phyloP scores from a whole-genome alignment of 1,284 basidiomycete genomes.

The Leccinum holopus region DNA sequence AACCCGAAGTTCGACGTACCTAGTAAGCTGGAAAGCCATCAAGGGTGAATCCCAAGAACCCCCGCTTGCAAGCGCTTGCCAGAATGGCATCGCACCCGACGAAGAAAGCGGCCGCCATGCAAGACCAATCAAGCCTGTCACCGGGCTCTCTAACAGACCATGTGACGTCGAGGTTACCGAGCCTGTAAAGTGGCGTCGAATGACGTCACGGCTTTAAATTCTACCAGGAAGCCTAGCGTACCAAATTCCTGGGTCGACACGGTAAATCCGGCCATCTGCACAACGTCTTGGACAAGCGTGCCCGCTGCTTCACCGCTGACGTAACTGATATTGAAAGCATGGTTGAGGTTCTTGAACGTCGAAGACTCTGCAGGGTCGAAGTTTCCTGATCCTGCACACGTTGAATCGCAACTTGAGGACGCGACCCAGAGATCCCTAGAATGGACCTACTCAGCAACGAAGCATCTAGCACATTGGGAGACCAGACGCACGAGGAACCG shows the following conservation, averaged over 20 bases:
- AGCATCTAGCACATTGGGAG: background rate
- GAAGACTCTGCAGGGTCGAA: constrained; percentile 29
- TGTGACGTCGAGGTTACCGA: constrained; percentile 24
- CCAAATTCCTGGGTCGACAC: constrained; percentile 45
- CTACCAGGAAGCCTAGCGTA: background rate
- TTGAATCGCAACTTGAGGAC: constrained; percentile 18
- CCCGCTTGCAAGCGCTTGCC: constrained; percentile 47
- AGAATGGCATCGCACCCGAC: constrained; percentile 49
- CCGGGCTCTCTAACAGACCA: constrained; percentile 27
- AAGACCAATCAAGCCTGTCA: constrained; percentile 52
- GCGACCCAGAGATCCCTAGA: constrained; percentile 50
- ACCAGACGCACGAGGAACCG: constrained; percentile 40
- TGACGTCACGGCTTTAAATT: background rate
- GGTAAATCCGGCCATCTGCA: constrained; percentile 51
- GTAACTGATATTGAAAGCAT: constrained; percentile 52
- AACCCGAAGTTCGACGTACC: constrained; percentile 18
- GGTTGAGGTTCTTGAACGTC: constrained; percentile 28
- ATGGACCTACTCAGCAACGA: background rate
- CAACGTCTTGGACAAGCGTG: constrained; percentile 47
- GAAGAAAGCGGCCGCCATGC: constrained; percentile 47
- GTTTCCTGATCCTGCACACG: constrained; percentile 27
- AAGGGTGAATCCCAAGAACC: constrained; percentile 38
- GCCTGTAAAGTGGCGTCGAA: constrained; percentile 12
- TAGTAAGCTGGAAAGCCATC: constrained; percentile 45
- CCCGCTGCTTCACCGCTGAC: constrained; percentile 56